Evolutionary conservation across 2,329 filamentous ascomycete genomes (phyloP), one percentile per base, ranked within the genome.

Genomic region (Fusarium sp.): DNA sequence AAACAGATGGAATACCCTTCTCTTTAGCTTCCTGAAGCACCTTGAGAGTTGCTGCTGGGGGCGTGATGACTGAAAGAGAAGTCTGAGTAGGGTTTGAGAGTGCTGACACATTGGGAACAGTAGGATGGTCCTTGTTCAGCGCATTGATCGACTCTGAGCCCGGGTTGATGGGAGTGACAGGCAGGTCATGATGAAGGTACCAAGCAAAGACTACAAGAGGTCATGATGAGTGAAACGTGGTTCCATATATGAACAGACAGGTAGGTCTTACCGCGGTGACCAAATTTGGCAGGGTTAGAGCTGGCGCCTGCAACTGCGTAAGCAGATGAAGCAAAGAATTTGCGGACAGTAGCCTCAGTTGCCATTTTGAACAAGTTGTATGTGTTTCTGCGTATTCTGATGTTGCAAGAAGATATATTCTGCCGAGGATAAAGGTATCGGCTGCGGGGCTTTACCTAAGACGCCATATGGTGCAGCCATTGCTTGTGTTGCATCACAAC

Each of bases 281-380:
- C 95, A 77, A 92, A 98, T 80, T 97, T 98, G 77, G 85, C 83
- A 42, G 91, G 85, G 81, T 97, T 93, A 54, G 92, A 92, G 78
- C 91, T 95, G 39, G 95, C 95, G 74, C 95, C 95, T 21, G 94
- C 93, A 28, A 98, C 95, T 62, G 95, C 94, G 79, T 95, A 97
- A 71, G 87, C 85, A 26, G 91, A 88, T 10, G 91, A 91, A 6
- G 88, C 85, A 83, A 98, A 97, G 85, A 98, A 98, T 14, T 86
- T 85, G 68, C 89, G 89, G 46, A 93, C 90, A 46, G 91, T 88
- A 48, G 89, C 85, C 77, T 94, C 90, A 83, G 92, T 92, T 23
- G 86, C 80, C 86, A 89, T 89, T 41, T 58, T 28, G 31, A 45
- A 25, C 28, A 37, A 18, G 39, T 39, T 28, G 19, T 31, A 43